Conservation (phyloP, 2,329 filamentous ascomycete genomes). For the Ilyonectria destructans region DNA sequence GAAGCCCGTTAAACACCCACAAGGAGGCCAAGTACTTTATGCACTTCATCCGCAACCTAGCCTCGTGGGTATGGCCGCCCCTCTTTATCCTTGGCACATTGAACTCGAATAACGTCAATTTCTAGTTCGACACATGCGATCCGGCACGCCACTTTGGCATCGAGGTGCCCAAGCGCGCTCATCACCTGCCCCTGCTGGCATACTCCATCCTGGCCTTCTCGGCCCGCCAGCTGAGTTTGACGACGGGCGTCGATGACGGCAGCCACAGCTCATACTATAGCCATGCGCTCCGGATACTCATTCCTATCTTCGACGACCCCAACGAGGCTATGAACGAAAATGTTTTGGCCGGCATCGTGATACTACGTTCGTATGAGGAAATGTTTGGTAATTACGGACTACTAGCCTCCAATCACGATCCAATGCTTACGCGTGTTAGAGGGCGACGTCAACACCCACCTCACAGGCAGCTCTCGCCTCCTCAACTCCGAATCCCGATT, state of each 20-base stretch:
- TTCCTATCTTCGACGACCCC: conserved; percentile 55
- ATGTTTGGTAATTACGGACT: conserved; percentile 51
- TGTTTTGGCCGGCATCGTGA: conserved; percentile 57
- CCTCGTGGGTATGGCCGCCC: conserved; percentile 32
- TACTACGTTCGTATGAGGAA: conserved; percentile 59
- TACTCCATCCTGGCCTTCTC: conserved; percentile 50
- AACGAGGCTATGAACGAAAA: conserved; percentile 56
- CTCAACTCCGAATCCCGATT: conserved; percentile 50
- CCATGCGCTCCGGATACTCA: conserved; percentile 58
- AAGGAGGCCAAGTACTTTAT: conserved; percentile 40
- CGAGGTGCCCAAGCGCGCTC: conserved; percentile 59
- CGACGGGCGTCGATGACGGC: conserved; percentile 43
- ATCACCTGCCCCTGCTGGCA: conserved; percentile 56
- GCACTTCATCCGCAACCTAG: conserved; percentile 41
- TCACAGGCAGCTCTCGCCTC: conserved; percentile 47
- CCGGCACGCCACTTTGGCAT: conserved; percentile 58
- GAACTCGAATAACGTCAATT: conserved; percentile 18
- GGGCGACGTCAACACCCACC: conserved; percentile 48
- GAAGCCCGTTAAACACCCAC: conserved; percentile 34
- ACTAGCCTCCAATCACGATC: not conserved
- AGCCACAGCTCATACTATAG: conserved; percentile 60
- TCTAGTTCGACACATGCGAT: conserved; percentile 61
- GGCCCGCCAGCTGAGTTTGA: conserved; percentile 42
- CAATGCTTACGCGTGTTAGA: conserved; percentile 35
- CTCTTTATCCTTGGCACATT: not conserved